Percentiles rank a stretch among this genome's conserved stretches.
These are phyloP conservation scores for Pelargonium fulgidum DNA, from an alignment of 441 rosid genomes.

Conservation along the genomic window DNA sequence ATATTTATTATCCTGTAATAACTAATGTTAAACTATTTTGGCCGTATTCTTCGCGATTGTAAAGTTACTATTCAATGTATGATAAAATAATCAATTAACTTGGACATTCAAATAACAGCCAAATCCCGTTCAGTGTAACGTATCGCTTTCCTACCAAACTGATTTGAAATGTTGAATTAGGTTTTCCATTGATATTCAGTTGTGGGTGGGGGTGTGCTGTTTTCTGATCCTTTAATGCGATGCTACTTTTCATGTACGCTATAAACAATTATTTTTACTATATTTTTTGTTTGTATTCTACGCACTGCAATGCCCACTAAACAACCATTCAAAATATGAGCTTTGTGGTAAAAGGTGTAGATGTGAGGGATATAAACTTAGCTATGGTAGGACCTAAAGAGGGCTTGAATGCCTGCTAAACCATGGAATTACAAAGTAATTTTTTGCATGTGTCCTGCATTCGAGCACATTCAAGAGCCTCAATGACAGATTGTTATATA, in stretches of 20 bases:
- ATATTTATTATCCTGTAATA: background rate
- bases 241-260: background rate
- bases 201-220: background rate
- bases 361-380: background rate
- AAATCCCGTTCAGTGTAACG: background rate
- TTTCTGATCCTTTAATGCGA: background rate
- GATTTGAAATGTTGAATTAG: background rate
- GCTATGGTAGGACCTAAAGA: slow-evolving; percentile 1
- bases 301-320: too few relatives aligned
- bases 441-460: background rate
- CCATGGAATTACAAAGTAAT: background rate
- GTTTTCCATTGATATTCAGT: background rate
- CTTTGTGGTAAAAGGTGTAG: background rate
- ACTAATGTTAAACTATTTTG: background rate
- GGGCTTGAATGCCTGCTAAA: background rate
- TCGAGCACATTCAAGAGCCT: background rate
- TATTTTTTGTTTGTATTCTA: too few relatives aligned
- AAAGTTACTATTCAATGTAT: background rate
- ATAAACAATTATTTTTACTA: too few relatives aligned
- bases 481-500: background rate
- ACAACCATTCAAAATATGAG: background rate
- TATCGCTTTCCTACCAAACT: background rate
- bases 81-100: background rate
- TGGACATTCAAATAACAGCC: background rate
- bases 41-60: background rate